These are phyloP conservation scores for Hansenula lynferdii DNA, from an alignment of 1,139 yeast species.

Conservation along the genomic window DNA sequence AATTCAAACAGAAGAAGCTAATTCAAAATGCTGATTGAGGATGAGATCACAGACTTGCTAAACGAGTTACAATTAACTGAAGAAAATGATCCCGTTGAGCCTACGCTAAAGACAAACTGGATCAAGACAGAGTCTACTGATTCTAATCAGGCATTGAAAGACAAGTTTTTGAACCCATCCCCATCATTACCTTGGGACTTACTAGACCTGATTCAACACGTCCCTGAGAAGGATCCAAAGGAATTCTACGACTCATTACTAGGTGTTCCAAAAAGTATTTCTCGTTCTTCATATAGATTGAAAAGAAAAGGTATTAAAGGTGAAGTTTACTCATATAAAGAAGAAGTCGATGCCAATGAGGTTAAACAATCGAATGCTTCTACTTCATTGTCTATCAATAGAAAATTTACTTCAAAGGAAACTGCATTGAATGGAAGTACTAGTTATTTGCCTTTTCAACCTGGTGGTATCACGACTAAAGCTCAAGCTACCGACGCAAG, in stretches of 20 bases:
- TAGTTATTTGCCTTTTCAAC: conserved; percentile 81
- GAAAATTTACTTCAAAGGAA: conserved; percentile 60
- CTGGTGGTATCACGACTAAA: conserved; percentile 70
- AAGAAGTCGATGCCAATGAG: conserved; percentile 46
- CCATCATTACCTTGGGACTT: conserved; percentile 54
- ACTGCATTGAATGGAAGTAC: conserved; percentile 69
- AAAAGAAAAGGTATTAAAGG: conserved; percentile 78
- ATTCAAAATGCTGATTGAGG: not conserved
- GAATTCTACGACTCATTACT: conserved; percentile 36
- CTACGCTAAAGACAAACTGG: conserved; percentile 1
- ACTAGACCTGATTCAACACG: conserved; percentile 46
- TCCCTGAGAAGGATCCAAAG: conserved; percentile 30
- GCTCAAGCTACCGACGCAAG: conserved; percentile 14
- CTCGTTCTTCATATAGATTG: conserved; percentile 54
- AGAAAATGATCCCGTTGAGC: not conserved
- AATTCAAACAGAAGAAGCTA: too few species aligned
- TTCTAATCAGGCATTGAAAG: conserved; percentile 20
- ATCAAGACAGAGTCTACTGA: not conserved
- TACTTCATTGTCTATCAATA: conserved; percentile 66
- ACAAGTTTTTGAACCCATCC: conserved; percentile 42
- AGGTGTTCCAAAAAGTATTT: conserved; percentile 45
- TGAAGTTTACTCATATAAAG: conserved; percentile 54
- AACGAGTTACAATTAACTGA: not conserved
- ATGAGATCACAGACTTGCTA: not conserved
- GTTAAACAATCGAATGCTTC: conserved; percentile 52